These are phyloP conservation scores for Penicillium freii DNA, from an alignment of 2,329 filamentous ascomycete species.

Conservation along the genomic window DNA sequence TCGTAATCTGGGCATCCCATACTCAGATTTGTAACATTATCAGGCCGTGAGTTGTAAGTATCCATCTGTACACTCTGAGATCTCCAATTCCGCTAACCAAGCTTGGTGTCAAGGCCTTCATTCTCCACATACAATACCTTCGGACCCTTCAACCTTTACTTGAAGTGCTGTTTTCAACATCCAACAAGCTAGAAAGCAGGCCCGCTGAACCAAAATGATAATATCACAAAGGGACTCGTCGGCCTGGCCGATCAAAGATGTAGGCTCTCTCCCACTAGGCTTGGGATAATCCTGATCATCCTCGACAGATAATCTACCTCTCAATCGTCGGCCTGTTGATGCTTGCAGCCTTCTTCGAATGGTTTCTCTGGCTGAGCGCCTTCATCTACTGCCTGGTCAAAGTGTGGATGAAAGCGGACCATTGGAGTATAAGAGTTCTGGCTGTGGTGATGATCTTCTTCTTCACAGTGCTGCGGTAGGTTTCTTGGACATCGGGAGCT, in stretches of 20 bases:
- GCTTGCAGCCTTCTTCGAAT: constrained; percentile 82
- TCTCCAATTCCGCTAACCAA: background rate
- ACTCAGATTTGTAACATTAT: background rate
- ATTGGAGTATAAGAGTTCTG: constrained; percentile 76
- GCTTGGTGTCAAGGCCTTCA: background rate
- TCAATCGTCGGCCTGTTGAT: constrained; percentile 77
- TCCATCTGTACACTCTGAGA: background rate
- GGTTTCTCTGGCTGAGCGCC: constrained; percentile 91
- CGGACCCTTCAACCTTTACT: too few relatives aligned
- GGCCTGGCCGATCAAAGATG: constrained; percentile 17
- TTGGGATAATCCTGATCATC: background rate
- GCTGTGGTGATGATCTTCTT: constrained; percentile 71
- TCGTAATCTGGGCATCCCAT: background rate
- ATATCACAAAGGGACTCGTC: background rate
- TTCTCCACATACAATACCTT: background rate
- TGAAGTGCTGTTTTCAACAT: background rate
- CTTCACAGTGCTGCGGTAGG: constrained; percentile 74
- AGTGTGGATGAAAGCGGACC: constrained; percentile 84
- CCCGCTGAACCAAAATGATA: background rate
- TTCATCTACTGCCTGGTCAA: constrained; percentile 90
- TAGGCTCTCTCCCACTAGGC: background rate
- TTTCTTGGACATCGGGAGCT: background rate
- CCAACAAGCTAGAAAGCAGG: background rate
- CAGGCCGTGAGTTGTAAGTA: background rate
- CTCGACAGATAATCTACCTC: constrained; percentile 74